These are phyloP conservation scores for Cicer chorassanicum DNA, from an alignment of 306 rosid genomes.

Conservation along the genomic window DNA sequence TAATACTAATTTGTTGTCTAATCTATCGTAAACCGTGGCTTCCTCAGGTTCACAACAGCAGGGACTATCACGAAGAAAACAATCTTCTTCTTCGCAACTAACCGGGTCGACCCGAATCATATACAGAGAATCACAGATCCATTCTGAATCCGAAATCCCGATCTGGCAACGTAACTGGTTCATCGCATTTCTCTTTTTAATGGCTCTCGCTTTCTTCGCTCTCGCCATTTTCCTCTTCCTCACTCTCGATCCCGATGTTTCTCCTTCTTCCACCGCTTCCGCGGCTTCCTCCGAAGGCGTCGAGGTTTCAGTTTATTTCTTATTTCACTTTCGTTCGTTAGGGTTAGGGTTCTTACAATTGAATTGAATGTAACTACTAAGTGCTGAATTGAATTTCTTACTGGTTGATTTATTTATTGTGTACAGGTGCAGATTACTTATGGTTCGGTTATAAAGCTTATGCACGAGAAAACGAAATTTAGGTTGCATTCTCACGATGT, in stretches of 20 bases:
- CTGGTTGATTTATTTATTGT: not conserved
- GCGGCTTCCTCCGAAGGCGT: constrained; percentile 82
- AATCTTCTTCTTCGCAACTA: constrained; percentile 54
- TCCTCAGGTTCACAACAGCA: constrained; percentile 79
- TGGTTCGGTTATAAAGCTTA: constrained; percentile 83
- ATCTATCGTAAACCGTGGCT: constrained; percentile 78
- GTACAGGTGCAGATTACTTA: constrained; percentile 70
- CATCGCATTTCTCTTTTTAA: constrained; percentile 68
- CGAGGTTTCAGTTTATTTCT: constrained; percentile 54
- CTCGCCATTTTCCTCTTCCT: constrained; percentile 78
- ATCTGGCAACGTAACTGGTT: constrained; percentile 96
- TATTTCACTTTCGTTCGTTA: not conserved
- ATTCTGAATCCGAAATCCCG: constrained; percentile 71
- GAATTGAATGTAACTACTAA: not conserved
- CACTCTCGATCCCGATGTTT: constrained; percentile 65
- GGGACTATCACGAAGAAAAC: constrained; percentile 80
- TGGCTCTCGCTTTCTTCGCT: constrained; percentile 86
- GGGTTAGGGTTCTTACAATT: not conserved
- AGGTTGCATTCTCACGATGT: constrained; percentile 98
- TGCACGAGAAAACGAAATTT: constrained; percentile 88
- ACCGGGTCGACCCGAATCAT: constrained; percentile 68
- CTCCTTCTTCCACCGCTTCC: constrained; percentile 67
- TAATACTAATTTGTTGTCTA: not conserved
- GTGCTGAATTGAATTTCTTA: not conserved
- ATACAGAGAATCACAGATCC: constrained; percentile 57